Percentiles rank a stretch among this genome's conserved stretches.
phyloP scores from a whole-genome alignment of 176 grass and related monocot species.

The Echinochloa phyllopogon region DNA sequence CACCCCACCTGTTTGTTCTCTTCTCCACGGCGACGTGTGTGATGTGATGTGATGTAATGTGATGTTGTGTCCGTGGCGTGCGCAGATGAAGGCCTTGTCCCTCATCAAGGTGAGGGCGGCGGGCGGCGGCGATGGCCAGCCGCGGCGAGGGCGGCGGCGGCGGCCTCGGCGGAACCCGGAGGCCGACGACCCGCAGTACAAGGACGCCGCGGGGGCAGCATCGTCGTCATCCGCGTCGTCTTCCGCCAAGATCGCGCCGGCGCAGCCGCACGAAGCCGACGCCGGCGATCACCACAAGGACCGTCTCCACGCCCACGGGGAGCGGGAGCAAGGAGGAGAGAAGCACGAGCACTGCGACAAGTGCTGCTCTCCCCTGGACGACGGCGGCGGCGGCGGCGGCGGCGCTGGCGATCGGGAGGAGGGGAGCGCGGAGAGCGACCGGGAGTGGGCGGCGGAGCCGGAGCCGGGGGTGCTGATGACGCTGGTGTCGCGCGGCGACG shows the following conservation, averaged over 20 bases:
- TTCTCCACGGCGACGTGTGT: not conserved
- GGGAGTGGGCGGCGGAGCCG: constrained; percentile 74
- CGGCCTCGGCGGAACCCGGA: not conserved
- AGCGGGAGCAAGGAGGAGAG: not conserved
- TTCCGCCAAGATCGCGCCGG: constrained; percentile 62
- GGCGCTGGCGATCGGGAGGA: not conserved
- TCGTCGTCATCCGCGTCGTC: constrained; percentile 41
- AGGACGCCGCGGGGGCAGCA: constrained; percentile 11
- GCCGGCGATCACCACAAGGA: not conserved
- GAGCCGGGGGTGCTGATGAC: constrained; percentile 79
- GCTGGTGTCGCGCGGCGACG: constrained; percentile 64
- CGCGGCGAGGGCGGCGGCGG: not conserved
- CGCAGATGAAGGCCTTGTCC: constrained; percentile 58
- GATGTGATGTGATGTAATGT: not conserved
- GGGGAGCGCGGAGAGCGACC: constrained; percentile 19
- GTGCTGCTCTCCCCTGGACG: constrained; percentile 31
- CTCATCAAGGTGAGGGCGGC: constrained; percentile 44
- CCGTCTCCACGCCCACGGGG: not conserved
- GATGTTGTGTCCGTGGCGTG: not conserved
- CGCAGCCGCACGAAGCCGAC: constrained; percentile 35
- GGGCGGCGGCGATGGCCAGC: constrained; percentile 9
- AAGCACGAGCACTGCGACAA: constrained; percentile 29
- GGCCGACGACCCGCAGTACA: constrained; percentile 34
- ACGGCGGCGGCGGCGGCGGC: constrained; percentile 9
- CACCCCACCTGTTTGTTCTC: not conserved